Evolutionary conservation across 1,139 yeast species (phyloP), one percentile per base, ranked within the genome.

Genomic region (Scheffersomyces stambukii): DNA sequence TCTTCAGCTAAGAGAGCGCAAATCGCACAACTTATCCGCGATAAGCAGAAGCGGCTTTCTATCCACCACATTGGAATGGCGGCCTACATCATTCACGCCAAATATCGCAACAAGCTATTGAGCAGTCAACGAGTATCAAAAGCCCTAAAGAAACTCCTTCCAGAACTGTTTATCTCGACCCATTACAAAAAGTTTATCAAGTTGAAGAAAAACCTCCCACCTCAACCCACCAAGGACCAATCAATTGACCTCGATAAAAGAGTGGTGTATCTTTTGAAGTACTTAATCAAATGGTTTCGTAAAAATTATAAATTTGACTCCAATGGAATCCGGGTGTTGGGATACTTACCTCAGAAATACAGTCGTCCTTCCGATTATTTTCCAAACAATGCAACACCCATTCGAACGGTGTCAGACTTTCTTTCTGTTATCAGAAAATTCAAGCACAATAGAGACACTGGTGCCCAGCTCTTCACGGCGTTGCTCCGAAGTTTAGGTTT

Each of bases 241-340:
- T 16, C 16, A 24, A 3, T n/a, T n/a, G 45, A 41, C 20, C 19
- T 38, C 13, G 62, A 58, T 33, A 40, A 45, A 2, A 48, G 49
- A 18, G 41, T 62, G 29, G 44, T 58, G 5, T 61, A 60, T 31
- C 46, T 60, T 6, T 24, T 63, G 16, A 60, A 60, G 32, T 62
- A 62, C 30, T 36, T 59, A 18, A 46, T 59, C 16, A 63, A 62
- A 37, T 63, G 70, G 70, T 48, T 61, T 31, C 36, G 65, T n/a
- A 40, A 55, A 16, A 62, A 62, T 34, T 62, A 46, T 37, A 53
- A 57, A 36, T 46, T 59, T 10, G 48, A 52, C 24, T 46, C 58
- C 5, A 58, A 57, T 44, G 70, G 69, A 0, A 28, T 61, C 6
- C 29, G 69, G 18, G 60, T 59, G 1, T 41, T 60, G 25, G 68